Base-by-base conservation (phyloP, 1,284 basidiomycete species). In the Cryptococcus wingfieldii region DNA sequence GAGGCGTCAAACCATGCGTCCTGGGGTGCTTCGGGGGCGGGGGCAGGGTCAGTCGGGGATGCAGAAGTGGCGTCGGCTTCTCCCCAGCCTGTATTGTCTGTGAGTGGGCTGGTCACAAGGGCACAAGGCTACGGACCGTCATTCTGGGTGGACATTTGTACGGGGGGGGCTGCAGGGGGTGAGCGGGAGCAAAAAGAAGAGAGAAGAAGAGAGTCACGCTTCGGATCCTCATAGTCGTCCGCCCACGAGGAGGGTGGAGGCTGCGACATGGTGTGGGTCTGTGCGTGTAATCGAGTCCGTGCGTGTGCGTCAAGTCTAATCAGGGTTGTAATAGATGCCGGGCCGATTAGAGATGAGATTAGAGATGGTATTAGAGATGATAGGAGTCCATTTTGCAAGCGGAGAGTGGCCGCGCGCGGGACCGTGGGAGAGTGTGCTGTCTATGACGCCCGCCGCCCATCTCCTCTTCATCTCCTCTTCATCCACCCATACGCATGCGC, bases 41-140 rank as follows among this genome's bases (percentile, higher is more conserved):
- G 31, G 18, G n/a, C 27, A 13, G 31, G 48, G 16, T 4, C n/a
- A 42, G 39, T 4, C 2, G 8, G n/a, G 19, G 39, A 2, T 12
- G 38, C 39, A 42, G n/a, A 8, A 4, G 34, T 27, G 3, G 23
- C 39, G 16, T 10, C 45, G n/a, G 42, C 16, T 16, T 51, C 37
- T 45, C 58, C 58, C 58, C 54, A 60, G 44, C 47, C 58, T 60
- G 14, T 18, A 48, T 12, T n/a, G 12, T 48, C 3, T 43, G 47
- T 34, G 13, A 34, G 27, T 0, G 2, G 38, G 7, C 13, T 1
- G 5, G n/a, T 1, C 2, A 10, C 16, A 23, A 28, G 23, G 18
- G 3, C 28, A 25, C 9, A 19, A 8, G 44, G 4, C 18, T 7
- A 55, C 57, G 42, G 9, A 59, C 58, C 46, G 19, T 56, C 51